Percentiles rank a stretch among this genome's conserved stretches.
These are phyloP conservation scores for Viola pubescens DNA, from an alignment of 441 rosid species.

Conservation along the genomic window DNA sequence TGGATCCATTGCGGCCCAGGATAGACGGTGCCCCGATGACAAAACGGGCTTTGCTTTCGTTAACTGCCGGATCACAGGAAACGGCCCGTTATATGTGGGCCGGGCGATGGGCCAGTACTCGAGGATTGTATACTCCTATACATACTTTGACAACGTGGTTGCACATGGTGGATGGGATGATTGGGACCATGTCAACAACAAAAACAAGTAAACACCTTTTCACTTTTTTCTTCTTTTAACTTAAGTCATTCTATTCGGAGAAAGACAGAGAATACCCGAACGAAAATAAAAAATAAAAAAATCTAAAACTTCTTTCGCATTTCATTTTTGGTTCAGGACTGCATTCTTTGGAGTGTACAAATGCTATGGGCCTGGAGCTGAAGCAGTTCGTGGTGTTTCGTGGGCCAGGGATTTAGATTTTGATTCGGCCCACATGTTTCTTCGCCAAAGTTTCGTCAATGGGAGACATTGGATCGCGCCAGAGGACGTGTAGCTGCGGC, in stretches of 20 bases:
- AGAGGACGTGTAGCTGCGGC: constrained; percentile 38
- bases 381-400: constrained; percentile 60
- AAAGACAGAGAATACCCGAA: too few species aligned
- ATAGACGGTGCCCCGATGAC: constrained; percentile 64
- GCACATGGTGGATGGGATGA: constrained; percentile 97
- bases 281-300: not conserved
- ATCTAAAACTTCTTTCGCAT: not conserved
- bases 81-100: constrained; percentile 76
- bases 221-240: not conserved
- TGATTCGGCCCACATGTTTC: constrained; percentile 67
- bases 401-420: constrained; percentile 83
- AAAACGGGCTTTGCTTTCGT: constrained; percentile 82
- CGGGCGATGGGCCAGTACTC: constrained; percentile 96
- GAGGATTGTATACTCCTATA: constrained; percentile 72
- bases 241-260: not conserved
- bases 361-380: constrained; percentile 86
- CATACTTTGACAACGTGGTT: constrained; percentile 71
- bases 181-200: constrained; percentile 81
- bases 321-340: constrained; percentile 35
- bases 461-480: constrained; percentile 92
- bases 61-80: constrained; percentile 66
- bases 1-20: constrained; percentile 89
- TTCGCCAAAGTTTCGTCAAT: constrained; percentile 79
- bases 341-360: constrained; percentile 76
- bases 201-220: constrained; percentile 50